Evolutionary conservation across 108 stramenopile genomes (phyloP).

Genomic region (Nannochloropsis gaditana): DNA sequence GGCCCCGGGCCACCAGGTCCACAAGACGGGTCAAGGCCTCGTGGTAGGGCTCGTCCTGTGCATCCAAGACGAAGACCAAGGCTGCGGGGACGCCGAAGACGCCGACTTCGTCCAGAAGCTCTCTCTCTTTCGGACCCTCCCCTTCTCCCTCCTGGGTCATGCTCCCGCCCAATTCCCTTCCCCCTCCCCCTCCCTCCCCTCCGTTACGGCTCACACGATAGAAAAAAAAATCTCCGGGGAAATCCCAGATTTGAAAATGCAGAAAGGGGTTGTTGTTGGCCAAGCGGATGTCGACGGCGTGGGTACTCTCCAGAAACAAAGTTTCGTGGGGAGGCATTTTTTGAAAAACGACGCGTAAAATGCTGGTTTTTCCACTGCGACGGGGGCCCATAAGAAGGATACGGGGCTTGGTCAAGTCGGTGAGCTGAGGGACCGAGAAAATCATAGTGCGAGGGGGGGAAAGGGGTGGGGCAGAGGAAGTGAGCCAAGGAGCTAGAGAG

Average conservation of each 20-base stretch:
- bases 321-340: slow-evolving; percentile 99
- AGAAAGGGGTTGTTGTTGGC: slow-evolving; percentile 72
- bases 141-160: too few relatives aligned
- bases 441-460: background rate
- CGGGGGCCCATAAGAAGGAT: slow-evolving; percentile 93
- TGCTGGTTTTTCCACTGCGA: slow-evolving; percentile 49
- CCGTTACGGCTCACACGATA: background rate
- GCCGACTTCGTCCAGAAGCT: too few relatives aligned
- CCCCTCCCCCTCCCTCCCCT: background rate
- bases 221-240: slow-evolving; percentile 76
- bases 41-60: slow-evolving; percentile 56
- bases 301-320: slow-evolving; percentile 75
- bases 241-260: slow-evolving; percentile 95
- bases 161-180: too few relatives aligned
- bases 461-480: background rate
- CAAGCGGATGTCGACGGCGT: slow-evolving; percentile 56
- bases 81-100: slow-evolving; percentile 48
- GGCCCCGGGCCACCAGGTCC: slow-evolving; percentile 73
- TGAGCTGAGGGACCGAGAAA: background rate
- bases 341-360: slow-evolving; percentile 89
- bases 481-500: background rate
- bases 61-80: slow-evolving; percentile 58
- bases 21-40: slow-evolving; percentile 61
- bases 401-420: slow-evolving; percentile 58
- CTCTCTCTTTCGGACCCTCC: too few relatives aligned